Conservation (phyloP, 1,139 yeast species). For the Nakaseomyces kungkrabaensis region DNA sequence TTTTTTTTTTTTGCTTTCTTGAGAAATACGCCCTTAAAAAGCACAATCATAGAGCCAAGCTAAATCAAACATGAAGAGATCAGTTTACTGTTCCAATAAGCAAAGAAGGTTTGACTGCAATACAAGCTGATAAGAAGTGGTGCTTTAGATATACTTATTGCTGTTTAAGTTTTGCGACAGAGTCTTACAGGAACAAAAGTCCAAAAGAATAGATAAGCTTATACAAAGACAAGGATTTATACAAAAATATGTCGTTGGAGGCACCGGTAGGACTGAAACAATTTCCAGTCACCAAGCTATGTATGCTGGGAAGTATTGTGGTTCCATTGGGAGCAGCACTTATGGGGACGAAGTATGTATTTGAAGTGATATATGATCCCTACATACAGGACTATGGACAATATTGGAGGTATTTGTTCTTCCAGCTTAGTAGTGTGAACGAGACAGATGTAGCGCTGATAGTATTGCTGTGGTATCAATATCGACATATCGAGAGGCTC, state of each 20-base stretch:
- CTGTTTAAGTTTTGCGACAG: too few species aligned
- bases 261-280: conserved; percentile 22
- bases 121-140: too few species aligned
- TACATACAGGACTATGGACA: conserved; percentile 24
- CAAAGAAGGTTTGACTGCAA: too few species aligned
- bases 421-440: conserved; percentile 24
- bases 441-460: conserved; percentile 26
- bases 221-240: too few species aligned
- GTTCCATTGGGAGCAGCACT: conserved; percentile 25
- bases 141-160: too few species aligned
- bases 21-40: too few species aligned
- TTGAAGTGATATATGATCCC: conserved; percentile 23
- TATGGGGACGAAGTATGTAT: conserved; percentile 22
- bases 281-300: conserved; percentile 24
- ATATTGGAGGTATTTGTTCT: conserved; percentile 19
- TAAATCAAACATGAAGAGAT: too few species aligned
- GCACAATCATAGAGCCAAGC: too few species aligned
- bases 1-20: too few species aligned
- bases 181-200: too few species aligned
- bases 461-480: conserved; percentile 26
- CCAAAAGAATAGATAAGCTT: too few species aligned
- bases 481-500: conserved; percentile 24
- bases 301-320: conserved; percentile 20
- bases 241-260: conserved; percentile 21
- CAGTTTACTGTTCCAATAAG: too few species aligned